phyloP scores from a whole-genome alignment of 2,329 filamentous ascomycete genomes.

The Penicillium sumatraense region DNA sequence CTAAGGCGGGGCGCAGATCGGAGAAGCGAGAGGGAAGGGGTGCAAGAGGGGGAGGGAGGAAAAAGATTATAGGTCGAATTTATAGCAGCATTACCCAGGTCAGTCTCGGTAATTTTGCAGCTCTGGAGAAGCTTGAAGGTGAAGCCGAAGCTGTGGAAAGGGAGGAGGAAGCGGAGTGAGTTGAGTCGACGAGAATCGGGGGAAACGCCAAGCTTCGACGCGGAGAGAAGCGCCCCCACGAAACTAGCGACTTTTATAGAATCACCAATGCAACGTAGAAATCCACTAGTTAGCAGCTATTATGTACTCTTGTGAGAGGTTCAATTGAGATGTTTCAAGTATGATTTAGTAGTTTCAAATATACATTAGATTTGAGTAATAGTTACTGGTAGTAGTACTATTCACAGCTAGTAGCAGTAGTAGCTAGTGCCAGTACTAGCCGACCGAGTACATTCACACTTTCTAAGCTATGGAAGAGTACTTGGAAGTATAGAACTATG shows the following conservation, averaged over 20 bases:
- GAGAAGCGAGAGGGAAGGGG: not conserved
- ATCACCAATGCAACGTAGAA: not conserved
- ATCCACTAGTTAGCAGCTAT: not conserved
- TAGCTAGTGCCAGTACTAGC: too few relatives aligned
- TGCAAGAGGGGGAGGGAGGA: not conserved
- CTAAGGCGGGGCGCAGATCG: not conserved
- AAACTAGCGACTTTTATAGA: constrained; percentile 1
- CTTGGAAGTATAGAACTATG: too few relatives aligned
- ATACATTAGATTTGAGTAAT: too few relatives aligned
- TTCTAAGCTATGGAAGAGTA: too few relatives aligned
- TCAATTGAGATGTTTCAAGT: too few relatives aligned
- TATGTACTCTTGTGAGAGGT: not conserved
- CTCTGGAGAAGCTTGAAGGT: too few relatives aligned
- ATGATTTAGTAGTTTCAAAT: too few relatives aligned
- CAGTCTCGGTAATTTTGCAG: not conserved
- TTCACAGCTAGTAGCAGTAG: too few relatives aligned
- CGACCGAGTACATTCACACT: too few relatives aligned
- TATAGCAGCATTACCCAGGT: not conserved
- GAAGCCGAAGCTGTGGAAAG: constrained; percentile 2
- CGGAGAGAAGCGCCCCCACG: constrained; percentile 9
- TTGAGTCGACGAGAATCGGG: not conserved
- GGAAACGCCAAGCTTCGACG: constrained; percentile 16
- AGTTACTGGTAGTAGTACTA: too few relatives aligned
- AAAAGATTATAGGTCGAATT: not conserved
- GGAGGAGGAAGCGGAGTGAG: not conserved